These are phyloP conservation scores for cucumber (Cucumis sativus) DNA, from an alignment of 306 rosid genomes.

Conservation along the genomic window DNA sequence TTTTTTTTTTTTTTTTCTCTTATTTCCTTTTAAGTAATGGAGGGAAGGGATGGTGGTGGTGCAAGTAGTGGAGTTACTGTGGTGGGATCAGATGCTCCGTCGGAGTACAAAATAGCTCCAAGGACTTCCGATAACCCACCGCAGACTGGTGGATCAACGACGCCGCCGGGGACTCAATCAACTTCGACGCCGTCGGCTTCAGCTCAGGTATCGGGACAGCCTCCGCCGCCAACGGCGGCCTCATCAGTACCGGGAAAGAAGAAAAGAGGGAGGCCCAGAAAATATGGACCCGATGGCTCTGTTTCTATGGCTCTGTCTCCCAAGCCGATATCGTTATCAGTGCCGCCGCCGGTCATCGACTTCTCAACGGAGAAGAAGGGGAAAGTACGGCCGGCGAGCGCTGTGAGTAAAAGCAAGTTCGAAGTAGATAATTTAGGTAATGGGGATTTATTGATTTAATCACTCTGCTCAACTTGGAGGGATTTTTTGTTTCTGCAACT, in stretches of 20 bases:
- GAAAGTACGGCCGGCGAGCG: conserved; percentile 60
- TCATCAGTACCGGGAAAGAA: conserved; percentile 46
- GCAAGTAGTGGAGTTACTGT: conserved; percentile 79
- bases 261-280: conserved; percentile 94
- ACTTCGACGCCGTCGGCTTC: conserved; percentile 7
- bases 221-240: conserved; percentile 14
- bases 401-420: conserved; percentile 63
- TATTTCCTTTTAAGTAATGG: conserved; percentile 35
- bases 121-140: conserved; percentile 47
- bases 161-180: conserved; percentile 1
- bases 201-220: not conserved
- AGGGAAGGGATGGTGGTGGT: conserved; percentile 57
- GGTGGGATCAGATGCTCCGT: conserved; percentile 95
- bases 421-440: conserved; percentile 81
- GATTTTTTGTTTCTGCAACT: not conserved
- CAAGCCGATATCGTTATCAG: conserved; percentile 82
- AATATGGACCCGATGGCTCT: conserved; percentile 82
- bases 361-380: conserved; percentile 82
- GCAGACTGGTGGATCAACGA: conserved; percentile 41
- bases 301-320: conserved; percentile 71
- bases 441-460: not conserved
- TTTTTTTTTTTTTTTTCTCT: not conserved
- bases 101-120: conserved; percentile 86
- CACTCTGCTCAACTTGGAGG: not conserved
- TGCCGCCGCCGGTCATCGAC: conserved; percentile 88